Percentiles rank a stretch among this genome's conserved stretches.
Evolutionary conservation across 371 early-diverging fungal genomes (phyloP).

Genomic region (Mucor racemosus): DNA sequence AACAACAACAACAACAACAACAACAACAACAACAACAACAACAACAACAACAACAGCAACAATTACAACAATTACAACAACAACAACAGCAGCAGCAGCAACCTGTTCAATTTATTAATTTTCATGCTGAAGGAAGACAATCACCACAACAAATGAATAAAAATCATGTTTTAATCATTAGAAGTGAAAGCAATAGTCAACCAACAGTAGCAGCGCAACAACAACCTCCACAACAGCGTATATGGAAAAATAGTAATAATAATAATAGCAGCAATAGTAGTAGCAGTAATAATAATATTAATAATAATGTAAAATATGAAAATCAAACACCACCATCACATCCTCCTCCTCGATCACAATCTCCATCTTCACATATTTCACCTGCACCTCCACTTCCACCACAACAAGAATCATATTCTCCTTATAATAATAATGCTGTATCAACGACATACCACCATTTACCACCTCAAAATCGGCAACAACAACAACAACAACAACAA

Average conservation of each 20-base stretch:
- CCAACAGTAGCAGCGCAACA: neutral
- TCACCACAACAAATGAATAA: slow-evolving; percentile 1
- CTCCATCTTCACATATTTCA: slow-evolving; percentile 1
- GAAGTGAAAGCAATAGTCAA: slow-evolving; percentile 16
- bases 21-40: neutral
- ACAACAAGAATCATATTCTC: slow-evolving; percentile 4
- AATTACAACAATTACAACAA: slow-evolving; percentile 13
- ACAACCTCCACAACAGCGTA: slow-evolving; percentile 4
- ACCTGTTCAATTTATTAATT: slow-evolving; percentile 27
- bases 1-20: neutral
- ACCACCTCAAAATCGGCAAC: neutral
- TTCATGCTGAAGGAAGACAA: slow-evolving; percentile 25
- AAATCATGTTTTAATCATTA: slow-evolving; percentile 19
- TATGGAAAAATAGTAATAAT: slow-evolving; percentile 15
- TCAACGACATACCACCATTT: slow-evolving; percentile 4
- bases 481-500: neutral
- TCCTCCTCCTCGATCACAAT: slow-evolving; percentile 4
- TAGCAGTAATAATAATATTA: neutral
- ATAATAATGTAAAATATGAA: slow-evolving; percentile 11
- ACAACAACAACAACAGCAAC: slow-evolving; percentile 12
- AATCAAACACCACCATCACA: neutral
- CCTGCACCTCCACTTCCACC: neutral
- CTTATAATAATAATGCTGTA: slow-evolving; percentile 2
- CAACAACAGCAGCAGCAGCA: slow-evolving; percentile 11
- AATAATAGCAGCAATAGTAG: slow-evolving; percentile 2